Percentiles rank a stretch among this genome's conserved stretches.
Evolutionary conservation across 192 early-diverging fungal genomes (phyloP).

Genomic region (Coemansia sp.): DNA sequence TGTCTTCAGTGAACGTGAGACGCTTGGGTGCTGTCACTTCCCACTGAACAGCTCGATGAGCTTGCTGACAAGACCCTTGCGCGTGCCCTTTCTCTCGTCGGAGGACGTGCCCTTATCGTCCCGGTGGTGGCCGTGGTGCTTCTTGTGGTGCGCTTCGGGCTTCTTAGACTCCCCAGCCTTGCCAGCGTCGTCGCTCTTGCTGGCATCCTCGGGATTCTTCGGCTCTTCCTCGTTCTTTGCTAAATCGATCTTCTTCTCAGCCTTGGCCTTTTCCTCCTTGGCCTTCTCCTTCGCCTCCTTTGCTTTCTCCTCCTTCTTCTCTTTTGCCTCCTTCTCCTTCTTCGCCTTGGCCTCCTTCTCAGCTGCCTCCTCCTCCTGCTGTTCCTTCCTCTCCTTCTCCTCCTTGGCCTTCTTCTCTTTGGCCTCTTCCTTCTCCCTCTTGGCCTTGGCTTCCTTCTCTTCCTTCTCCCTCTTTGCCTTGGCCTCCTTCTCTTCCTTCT

Average conservation of each 20-base stretch:
- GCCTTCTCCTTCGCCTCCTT: constrained; percentile 14
- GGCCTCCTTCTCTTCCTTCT: constrained; percentile 14
- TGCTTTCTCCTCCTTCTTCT: constrained; percentile 12
- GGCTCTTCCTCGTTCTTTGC: constrained; percentile 16
- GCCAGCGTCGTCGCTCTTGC: constrained; percentile 5
- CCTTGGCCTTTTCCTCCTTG: constrained; percentile 10
- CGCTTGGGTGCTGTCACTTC: constrained; percentile 25
- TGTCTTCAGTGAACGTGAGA: not conserved
- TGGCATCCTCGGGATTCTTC: not conserved
- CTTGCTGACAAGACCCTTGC: constrained; percentile 51
- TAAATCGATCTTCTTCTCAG: constrained; percentile 7
- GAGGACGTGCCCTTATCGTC: constrained; percentile 30
- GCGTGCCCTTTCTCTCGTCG: constrained; percentile 36
- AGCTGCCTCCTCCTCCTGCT: constrained; percentile 12
- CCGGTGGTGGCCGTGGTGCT: constrained; percentile 38
- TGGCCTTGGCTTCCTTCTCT: constrained; percentile 5
- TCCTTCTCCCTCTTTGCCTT: constrained; percentile 4
- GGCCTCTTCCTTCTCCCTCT: constrained; percentile 2
- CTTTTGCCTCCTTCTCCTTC: constrained; percentile 14
- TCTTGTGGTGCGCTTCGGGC: constrained; percentile 19
- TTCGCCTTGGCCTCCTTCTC: constrained; percentile 17
- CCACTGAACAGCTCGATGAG: constrained; percentile 55
- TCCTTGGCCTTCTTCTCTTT: constrained; percentile 9
- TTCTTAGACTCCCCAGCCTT: constrained; percentile 3
- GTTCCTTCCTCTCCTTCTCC: constrained; percentile 21